Evolutionary conservation across 441 rosid genomes (phyloP), one percentile per base, ranked within the genome.

Genomic region (Geranium incanum): DNA sequence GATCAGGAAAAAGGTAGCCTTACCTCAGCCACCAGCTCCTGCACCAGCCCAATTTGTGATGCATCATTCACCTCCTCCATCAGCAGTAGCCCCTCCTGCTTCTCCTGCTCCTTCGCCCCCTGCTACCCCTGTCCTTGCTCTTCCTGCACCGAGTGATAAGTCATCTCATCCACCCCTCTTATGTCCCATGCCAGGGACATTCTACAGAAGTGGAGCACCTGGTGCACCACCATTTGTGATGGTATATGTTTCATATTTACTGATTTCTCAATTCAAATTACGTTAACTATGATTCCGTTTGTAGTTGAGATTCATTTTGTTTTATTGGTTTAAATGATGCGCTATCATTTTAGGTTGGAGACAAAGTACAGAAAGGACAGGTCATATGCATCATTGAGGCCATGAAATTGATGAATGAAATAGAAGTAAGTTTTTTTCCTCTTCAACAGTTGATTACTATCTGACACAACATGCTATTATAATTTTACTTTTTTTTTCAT

Each of bases 181-280:
- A 81, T 88, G 91, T 66, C 97, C 97, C 21, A 92, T 92, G 97
- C 89, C 93, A 0, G 97, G 97, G 69, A 90, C 95, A 67, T 86
- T 92, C 78, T 92, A 92, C 82, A 81, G 91, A 72, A 82, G 95
- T 81, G 75, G 95, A 1, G 95, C 6, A 21, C 97, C 97, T 6
- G 85, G 93, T 36, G 95, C 88, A 84, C 92, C 89, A 18, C 83
- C 88, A 48, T 90, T 92, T 78, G 86, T 92, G 38, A 92, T 88
- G 96, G 97, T 89, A 69, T 71, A 43, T 73, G 45, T 74, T 74
- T 43, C 71, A 48, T 72, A 12, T 59, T 23, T 45, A 23, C 18
- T 28, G 36, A 66, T 23, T 23, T 23, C 45, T 41, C 45, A 41
- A 0, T 41, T 41, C 7, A 41, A 5, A 41, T 41, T 5, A 41